phyloP scores from a whole-genome alignment of 2,329 filamentous ascomycete species.

The Alternaria arborescens region DNA sequence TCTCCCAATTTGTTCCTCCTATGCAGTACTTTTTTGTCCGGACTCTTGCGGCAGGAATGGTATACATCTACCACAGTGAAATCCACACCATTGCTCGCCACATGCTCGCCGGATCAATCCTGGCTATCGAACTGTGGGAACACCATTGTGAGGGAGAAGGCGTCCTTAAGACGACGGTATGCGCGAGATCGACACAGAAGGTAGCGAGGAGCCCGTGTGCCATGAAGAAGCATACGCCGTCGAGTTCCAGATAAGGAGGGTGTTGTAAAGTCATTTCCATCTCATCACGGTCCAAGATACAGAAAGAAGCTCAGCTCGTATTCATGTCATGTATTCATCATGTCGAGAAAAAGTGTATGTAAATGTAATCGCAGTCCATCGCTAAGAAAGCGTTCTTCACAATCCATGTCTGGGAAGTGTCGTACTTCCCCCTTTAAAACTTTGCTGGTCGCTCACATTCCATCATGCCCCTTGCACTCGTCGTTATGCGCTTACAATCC shows the following conservation, averaged over 20 bases:
- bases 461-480: not conserved
- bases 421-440: not conserved
- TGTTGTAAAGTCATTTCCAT: not conserved
- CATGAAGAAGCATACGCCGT: too few species aligned
- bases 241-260: not conserved
- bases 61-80: too few species aligned
- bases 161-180: too few species aligned
- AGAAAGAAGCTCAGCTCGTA: not conserved
- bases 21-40: too few species aligned
- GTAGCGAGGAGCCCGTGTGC: too few species aligned
- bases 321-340: constrained; percentile 13
- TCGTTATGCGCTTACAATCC: constrained; percentile 12
- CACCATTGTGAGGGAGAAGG: fast-evolving
- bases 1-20: too few species aligned
- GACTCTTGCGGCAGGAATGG: too few species aligned
- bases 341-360: constrained; percentile 8
- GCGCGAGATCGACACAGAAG: too few species aligned
- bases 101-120: too few species aligned
- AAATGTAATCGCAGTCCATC: constrained; percentile 10
- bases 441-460: not conserved
- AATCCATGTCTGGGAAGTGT: not conserved
- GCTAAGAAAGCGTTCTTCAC: constrained; percentile 10
- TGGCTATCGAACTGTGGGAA: too few species aligned
- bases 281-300: not conserved
- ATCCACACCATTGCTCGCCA: too few species aligned